A percentile compares a stretch with the other conserved stretches of the same genome.
Conservation (phyloP, 75 land plant genomes). For the Ceratopteris richardii region DNA sequence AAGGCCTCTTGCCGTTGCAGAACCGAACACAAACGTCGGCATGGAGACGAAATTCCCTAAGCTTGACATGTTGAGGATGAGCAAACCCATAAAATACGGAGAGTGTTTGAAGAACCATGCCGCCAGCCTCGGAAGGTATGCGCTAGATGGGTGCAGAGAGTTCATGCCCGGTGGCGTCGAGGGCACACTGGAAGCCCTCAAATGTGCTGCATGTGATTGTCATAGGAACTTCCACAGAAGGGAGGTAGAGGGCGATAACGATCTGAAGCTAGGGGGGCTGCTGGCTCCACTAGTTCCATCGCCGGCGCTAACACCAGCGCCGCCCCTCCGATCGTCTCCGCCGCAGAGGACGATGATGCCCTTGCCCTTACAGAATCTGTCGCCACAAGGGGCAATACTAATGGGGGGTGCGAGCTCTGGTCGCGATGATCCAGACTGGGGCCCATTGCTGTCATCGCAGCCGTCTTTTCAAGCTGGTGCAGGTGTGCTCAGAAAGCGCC, state of each 20-base stretch:
- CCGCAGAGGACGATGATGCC: no score
- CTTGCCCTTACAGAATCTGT: no score
- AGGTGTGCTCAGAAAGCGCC: constrained; percentile 58
- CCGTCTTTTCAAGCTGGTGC: no score
- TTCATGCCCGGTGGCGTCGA: constrained; percentile 56
- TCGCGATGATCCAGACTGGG: no score
- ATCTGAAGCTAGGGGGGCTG: constrained; percentile 20
- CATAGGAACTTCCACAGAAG: constrained; percentile 37
- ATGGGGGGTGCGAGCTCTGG: no score
- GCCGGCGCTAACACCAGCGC: neutral
- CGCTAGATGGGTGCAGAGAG: constrained; percentile 62
- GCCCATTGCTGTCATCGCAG: no score
- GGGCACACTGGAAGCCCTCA: constrained; percentile 43
- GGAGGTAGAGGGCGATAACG: constrained; percentile 10
- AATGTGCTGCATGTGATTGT: constrained; percentile 34
- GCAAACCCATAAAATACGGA: no score
- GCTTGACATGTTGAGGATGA: no score
- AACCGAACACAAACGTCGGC: no score
- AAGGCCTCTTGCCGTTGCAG: no score
- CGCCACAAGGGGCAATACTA: no score
- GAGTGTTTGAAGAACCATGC: constrained; percentile 68
- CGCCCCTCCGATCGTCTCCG: neutral
- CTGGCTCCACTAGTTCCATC: neutral
- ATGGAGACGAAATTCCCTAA: no score
- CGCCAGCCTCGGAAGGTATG: constrained; percentile 47